Base-by-base conservation (phyloP, 208 protist species). In the Phytomonas francai region DNA sequence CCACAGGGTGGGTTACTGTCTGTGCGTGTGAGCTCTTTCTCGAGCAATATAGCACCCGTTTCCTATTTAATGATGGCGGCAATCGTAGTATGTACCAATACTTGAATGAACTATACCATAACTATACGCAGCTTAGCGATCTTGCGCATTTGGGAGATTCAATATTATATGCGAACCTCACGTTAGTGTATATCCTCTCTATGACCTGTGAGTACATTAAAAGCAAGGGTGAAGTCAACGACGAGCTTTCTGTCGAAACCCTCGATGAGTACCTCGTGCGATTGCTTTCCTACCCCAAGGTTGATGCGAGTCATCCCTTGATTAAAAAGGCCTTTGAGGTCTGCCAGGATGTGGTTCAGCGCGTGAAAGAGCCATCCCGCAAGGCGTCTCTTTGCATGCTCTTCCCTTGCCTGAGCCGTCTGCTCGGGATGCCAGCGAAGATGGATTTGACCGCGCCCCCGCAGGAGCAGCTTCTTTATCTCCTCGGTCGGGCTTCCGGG, bases 401-500 rank as follows among this genome's bases (percentile, higher is more conserved):
- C 30, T 81, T 78, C 70, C 73, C 82, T 3, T 76, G 72, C 3
- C 72, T 95, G 31, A 66, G 77, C 59, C 83, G 90, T 22, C 79
- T 95, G 34, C 32, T 65, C 3, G 34, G 34, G 34, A 39, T 39
- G 34, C 60, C 60, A 22, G 73, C 70, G 22, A 91, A 79, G 67
- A 60, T 64, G 33, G 65, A 67, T 5, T 8, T 25, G 5, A 29
- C 67, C 8, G 9, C 65, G 58, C 78, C 83, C 54, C 83, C 87
- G 25, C 90, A 96, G 74, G 80, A 92, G 67, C 81, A 87, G 60
- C 77, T 96, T 16, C 71, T 96, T 7, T 54, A 86, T 31, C 45
- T 87, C 12, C 75, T 96, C 30, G 87, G 84, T 30, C 62, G 74
- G 22, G 58, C 91, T 0, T 61, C 70, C 42, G 83, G 78, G 4